phyloP scores from a whole-genome alignment of 805 yeast genomes.

The Lipomyces oligophaga region DNA sequence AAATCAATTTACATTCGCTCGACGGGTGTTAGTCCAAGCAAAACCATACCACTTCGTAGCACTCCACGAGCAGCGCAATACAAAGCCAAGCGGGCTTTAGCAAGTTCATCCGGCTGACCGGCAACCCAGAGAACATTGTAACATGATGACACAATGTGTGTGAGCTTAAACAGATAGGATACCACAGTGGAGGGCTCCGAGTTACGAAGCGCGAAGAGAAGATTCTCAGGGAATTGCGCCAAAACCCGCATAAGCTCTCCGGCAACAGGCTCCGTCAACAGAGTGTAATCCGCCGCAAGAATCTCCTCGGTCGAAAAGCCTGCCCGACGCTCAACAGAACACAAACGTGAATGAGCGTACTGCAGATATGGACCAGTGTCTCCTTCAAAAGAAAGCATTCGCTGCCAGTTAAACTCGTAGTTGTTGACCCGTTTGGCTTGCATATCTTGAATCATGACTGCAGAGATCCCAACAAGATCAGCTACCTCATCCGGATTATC shows the following conservation, averaged over 20 bases:
- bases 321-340: constrained; percentile 89
- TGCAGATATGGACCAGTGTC: constrained; percentile 99
- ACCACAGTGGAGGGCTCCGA: constrained; percentile 92
- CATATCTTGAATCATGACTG: constrained; percentile 99
- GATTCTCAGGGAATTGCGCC: constrained; percentile 86
- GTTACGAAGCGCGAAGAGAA: constrained; percentile 76
- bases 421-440: constrained; percentile 94
- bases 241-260: constrained; percentile 66
- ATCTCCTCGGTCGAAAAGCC: constrained; percentile 32
- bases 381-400: constrained; percentile 98
- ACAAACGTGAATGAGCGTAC: constrained; percentile 94
- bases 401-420: constrained; percentile 94
- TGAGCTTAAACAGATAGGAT: constrained; percentile 84
- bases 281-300: constrained; percentile 50
- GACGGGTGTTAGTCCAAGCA: constrained; percentile 95
- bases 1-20: constrained; percentile 76
- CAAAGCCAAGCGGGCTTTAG: constrained; percentile 86
- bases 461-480: constrained; percentile 91
- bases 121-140: constrained; percentile 95
- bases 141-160: constrained; percentile 94
- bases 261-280: constrained; percentile 70
- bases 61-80: constrained; percentile 88
- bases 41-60: constrained; percentile 78
- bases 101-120: constrained; percentile 84
- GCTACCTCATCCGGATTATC: constrained; percentile 93